A percentile compares a stretch with the other conserved stretches of the same genome.
Conservation (phyloP, 148 eudicot genomes). For the Cornus florida region DNA sequence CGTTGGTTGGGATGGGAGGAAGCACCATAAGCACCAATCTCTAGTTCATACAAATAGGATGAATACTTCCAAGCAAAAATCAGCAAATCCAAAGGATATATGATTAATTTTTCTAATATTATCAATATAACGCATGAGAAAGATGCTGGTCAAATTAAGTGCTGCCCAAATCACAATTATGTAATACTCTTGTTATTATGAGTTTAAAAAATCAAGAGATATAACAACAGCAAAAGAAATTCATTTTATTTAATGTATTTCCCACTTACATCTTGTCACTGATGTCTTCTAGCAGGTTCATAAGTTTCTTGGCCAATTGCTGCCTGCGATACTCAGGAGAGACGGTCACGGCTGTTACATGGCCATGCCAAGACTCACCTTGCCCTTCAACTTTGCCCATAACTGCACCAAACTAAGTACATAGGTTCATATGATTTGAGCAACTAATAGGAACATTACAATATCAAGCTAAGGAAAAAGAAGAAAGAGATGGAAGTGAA, state of each 20-base stretch:
- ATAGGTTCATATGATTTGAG: background rate
- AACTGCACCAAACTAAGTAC: constrained; percentile 40
- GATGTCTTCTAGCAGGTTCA: constrained; percentile 86
- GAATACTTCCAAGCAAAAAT: background rate
- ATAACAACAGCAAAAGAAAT: background rate
- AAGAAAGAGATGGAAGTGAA: background rate
- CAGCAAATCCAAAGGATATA: background rate
- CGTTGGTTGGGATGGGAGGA: no score
- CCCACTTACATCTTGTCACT: constrained; percentile 83
- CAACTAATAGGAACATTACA: background rate
- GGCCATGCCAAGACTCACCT: constrained; percentile 99
- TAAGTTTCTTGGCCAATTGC: constrained; percentile 86
- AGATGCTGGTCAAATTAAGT: background rate
- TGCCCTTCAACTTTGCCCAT: constrained; percentile 99
- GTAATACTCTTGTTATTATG: background rate
- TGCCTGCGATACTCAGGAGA: constrained; percentile 95
- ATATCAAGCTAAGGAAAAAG: background rate
- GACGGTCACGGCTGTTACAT: constrained; percentile 96
- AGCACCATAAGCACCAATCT: background rate
- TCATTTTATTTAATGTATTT: background rate
- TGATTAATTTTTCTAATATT: background rate
- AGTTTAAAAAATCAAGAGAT: background rate
- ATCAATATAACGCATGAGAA: background rate
- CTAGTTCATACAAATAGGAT: background rate
- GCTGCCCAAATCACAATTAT: background rate